A percentile compares a stretch with the other conserved stretches of the same genome.
Evolutionary conservation across 2,329 filamentous ascomycete genomes (phyloP).

Genomic region (Berkeleyomyces basicola): DNA sequence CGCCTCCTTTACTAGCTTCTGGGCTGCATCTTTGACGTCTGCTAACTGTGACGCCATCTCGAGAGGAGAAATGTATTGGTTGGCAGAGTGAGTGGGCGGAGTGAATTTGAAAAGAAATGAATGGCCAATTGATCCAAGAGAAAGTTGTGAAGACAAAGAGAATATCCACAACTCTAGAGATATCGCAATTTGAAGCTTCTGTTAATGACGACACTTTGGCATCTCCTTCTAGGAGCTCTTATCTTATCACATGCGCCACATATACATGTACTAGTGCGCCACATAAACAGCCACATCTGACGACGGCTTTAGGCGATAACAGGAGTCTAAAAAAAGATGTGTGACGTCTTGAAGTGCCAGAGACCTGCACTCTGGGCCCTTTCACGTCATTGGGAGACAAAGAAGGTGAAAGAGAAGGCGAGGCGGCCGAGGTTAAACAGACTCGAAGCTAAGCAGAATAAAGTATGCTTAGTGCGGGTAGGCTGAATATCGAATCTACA

Average conservation of each 20-base stretch:
- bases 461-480: background rate
- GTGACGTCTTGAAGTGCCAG: background rate
- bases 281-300: background rate
- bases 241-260: slow-evolving; percentile 8
- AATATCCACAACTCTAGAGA: background rate
- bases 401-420: background rate
- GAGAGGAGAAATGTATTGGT: background rate
- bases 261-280: background rate
- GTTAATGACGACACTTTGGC: slow-evolving; percentile 11
- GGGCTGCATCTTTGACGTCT: background rate
- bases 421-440: background rate
- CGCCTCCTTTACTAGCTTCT: background rate
- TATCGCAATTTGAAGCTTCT: background rate
- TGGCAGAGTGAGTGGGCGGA: background rate
- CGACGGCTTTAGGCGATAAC: background rate
- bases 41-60: background rate
- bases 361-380: background rate
- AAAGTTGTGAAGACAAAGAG: background rate
- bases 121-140: background rate
- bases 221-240: slow-evolving; percentile 4
- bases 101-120: background rate
- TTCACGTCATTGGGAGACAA: background rate
- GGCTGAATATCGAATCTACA: too few species aligned
- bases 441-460: background rate
- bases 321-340: background rate